Percentiles rank a stretch among this genome's conserved stretches.
These are phyloP conservation scores for Trapa incisa DNA, from an alignment of 345 rosid species.

Conservation along the genomic window DNA sequence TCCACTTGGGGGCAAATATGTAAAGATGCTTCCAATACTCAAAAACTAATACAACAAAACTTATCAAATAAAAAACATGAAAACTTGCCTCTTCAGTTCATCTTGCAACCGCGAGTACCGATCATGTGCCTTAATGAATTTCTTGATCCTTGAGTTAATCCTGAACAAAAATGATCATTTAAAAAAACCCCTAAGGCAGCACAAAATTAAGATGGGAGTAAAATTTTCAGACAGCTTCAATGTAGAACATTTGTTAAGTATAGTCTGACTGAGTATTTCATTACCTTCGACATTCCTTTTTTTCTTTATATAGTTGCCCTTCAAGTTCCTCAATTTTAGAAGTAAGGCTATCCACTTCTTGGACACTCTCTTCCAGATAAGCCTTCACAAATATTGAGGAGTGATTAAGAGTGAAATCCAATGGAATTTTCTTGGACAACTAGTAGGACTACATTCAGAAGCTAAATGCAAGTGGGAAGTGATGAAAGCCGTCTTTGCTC, in stretches of 20 bases:
- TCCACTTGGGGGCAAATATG: constrained; percentile 6
- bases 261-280: neutral
- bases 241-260: constrained; percentile 7
- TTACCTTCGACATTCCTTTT: constrained; percentile 69
- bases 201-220: neutral
- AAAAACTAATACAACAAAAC: neutral
- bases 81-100: constrained; percentile 57
- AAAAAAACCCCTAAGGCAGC: constrained; percentile 4
- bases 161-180: constrained; percentile 28
- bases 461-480: neutral
- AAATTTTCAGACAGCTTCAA: neutral
- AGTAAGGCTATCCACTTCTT: constrained; percentile 56
- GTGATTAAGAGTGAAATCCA: neutral
- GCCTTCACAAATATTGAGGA: constrained; percentile 24
- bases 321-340: constrained; percentile 64
- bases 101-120: constrained; percentile 46
- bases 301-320: constrained; percentile 57
- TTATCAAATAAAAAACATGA: neutral
- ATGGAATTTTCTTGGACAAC: neutral
- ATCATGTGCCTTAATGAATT: constrained; percentile 58
- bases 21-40: neutral
- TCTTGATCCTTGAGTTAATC: constrained; percentile 60
- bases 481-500: neutral
- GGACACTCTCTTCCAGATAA: constrained; percentile 42
- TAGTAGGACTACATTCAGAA: neutral